Evolutionary conservation across 139 green algal species (phyloP), one percentile per base, ranked within the genome.

Genomic region (Tetraselmis chui): DNA sequence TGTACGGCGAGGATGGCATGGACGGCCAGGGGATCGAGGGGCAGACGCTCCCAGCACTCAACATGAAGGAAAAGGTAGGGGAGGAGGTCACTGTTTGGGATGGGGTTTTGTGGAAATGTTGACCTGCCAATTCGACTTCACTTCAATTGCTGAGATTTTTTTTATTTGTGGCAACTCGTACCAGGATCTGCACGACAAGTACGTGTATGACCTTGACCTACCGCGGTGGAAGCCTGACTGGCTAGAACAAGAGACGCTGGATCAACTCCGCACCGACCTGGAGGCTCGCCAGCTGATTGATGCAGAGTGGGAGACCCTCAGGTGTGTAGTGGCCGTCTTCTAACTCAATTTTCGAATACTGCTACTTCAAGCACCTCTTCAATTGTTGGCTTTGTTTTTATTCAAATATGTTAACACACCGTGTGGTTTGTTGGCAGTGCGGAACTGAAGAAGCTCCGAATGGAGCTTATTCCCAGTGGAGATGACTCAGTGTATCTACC

Each of bases 1-100:
- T 99, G 84, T 99, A 99, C 84, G 97, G 97, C 32, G 97, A 99
- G 88, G 97, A 99, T 79, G 97, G 97, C 83, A 99, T 99, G 96
- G 97, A 99, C 59, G 97, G 91, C 25, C 91, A 92, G 11, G 88
- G 87, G 75, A 95, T 99, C 58, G 97, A 99, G 91, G 83, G 84
- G 1, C 96, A 99, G 90, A 90, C 86, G 77, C 83, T 99, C 29
- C 92, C 97, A 29, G 86, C 93, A 82, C 85, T 98, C 81, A 87
- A 90, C 29, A 87, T 91, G 81, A 67, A 67, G 45, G 45, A 67
- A 25, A 18, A 67, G 5, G 45, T 67, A 18, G 18, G 45, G 5
- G 45, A 5, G 45, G 45, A 67, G n/a, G 28, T 79, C 5, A 78
- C n/a, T n/a, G n/a, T n/a, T n/a, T n/a, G n/a, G n/a, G n/a, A n/a